A percentile compares a stretch with the other conserved stretches of the same genome.
These are phyloP conservation scores for Pilatotrama ljubarskyi DNA, from an alignment of 768 basidiomycete genomes.

Conservation along the genomic window DNA sequence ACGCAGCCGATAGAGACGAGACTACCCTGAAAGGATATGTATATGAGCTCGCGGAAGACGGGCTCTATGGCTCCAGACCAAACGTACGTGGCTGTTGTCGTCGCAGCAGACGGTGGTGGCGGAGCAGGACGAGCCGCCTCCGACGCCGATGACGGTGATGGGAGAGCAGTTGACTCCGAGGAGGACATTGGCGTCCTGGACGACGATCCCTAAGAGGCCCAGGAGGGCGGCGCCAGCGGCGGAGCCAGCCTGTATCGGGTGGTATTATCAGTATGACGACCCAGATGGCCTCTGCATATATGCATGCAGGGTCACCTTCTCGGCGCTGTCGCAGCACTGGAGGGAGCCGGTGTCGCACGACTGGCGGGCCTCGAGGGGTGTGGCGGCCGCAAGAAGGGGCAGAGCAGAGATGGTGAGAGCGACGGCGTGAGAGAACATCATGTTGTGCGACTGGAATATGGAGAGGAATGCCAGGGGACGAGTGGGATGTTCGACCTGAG, in stretches of 20 bases:
- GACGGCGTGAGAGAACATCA: neutral
- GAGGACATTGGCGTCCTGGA: neutral
- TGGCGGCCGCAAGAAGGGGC: neutral
- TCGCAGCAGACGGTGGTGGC: slow-evolving; percentile 7
- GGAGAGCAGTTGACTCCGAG: slow-evolving; percentile 9
- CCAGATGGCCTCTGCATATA: too few relatives aligned
- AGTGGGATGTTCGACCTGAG: neutral
- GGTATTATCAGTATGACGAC: too few relatives aligned
- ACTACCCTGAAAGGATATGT: slow-evolving; percentile 8
- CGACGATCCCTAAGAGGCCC: slow-evolving; percentile 5
- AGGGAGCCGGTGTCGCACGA: neutral
- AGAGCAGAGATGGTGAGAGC: neutral
- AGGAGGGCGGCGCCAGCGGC: neutral
- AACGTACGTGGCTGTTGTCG: slow-evolving; percentile 12
- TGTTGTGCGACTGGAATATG: neutral
- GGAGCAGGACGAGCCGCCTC: neutral
- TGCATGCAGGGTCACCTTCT: too few relatives aligned
- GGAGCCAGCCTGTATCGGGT: neutral
- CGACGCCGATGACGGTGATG: slow-evolving; percentile 12
- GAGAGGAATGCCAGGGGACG: neutral
- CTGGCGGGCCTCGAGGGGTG: neutral
- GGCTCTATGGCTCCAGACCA: too few relatives aligned
- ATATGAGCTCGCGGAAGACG: too few relatives aligned
- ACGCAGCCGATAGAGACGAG: slow-evolving; percentile 21
- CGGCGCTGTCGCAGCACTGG: neutral